Evolutionary conservation across 257 asterid species (phyloP), one percentile per base, ranked within the genome.

Genomic region (Nicotiana undulata): DNA sequence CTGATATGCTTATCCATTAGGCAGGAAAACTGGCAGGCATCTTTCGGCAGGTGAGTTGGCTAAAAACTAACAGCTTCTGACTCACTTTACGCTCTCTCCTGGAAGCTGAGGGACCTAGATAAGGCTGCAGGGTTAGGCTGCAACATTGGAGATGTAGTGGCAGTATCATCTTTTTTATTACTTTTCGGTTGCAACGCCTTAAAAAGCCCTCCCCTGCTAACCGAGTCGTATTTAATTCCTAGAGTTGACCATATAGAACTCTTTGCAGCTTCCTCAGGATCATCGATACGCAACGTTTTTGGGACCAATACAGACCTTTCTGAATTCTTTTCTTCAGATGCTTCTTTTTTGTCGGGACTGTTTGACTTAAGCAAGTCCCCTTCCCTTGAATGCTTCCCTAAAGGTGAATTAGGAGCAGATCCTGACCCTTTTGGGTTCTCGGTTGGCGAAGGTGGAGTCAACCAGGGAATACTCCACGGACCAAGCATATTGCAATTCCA

Each of bases 81-180:
- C 22, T 32, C 83, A 55, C 44, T 76, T 84, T 65, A 88, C 74
- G 63, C 85, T 2, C 80, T 84, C 86, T 93, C 98, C 60, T 84
- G 95, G 87, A 92, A 93, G 86, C 15, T 90, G 63, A 88, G 81
- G 18, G 97, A 90, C 66, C 98, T 89, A 34, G 98, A 90, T 17
- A 91, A 86, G 58, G 97, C 96, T 0, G 98, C 98, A 66, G 97
- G 98, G 67, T 94, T 94, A 8, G 93, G 96, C 64, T 88, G 91
- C 84, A 93, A 70, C 8, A 66, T 81, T 0, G 90, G 79, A 2
- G 94, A 75, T 7, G 86, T 53, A 0, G 90, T 51, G 9, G 53
- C 61, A 40, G 59, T 3, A 5, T 51, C 77, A 76, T 86, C 86
- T 79, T 89, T 89, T 56, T 80, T 76, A 8, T 75, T 79, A 20